Conservation (phyloP, 176 grass and related monocot genomes). For the Chloris gayana region DNA sequence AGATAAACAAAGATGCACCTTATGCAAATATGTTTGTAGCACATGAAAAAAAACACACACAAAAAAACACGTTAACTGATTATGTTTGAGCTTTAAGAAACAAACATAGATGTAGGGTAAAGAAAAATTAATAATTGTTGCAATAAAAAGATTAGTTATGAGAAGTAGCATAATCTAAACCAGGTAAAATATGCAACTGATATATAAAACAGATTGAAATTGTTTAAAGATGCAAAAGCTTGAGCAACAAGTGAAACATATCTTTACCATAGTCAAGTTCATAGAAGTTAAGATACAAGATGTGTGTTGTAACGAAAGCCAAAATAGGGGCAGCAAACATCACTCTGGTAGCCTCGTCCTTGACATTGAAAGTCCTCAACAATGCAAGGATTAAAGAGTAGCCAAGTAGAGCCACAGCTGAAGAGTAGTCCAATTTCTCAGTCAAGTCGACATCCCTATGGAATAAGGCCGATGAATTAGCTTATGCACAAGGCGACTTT, state of each 20-base stretch:
- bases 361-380: slow-evolving; percentile 86
- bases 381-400: slow-evolving; percentile 84
- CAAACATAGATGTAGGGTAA: background rate
- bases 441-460: slow-evolving; percentile 90
- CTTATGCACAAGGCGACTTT: background rate
- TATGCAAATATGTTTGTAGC: slow-evolving; percentile 7
- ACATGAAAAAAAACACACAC: background rate
- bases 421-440: slow-evolving; percentile 95
- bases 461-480: slow-evolving; percentile 30
- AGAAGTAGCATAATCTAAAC: background rate
- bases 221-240: slow-evolving; percentile 15
- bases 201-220: background rate
- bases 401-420: slow-evolving; percentile 83
- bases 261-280: slow-evolving; percentile 82
- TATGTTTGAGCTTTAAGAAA: background rate
- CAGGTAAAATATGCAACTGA: background rate
- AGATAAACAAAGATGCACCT: background rate
- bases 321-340: slow-evolving; percentile 93
- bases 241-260: slow-evolving; percentile 25
- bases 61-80: background rate
- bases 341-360: slow-evolving; percentile 91
- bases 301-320: slow-evolving; percentile 95
- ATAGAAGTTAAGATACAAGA: slow-evolving; percentile 97
- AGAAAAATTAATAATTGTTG: background rate
- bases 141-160: background rate